These are phyloP conservation scores for Trichosporon ovoides DNA, from an alignment of 1,284 basidiomycete species.

Conservation along the genomic window DNA sequence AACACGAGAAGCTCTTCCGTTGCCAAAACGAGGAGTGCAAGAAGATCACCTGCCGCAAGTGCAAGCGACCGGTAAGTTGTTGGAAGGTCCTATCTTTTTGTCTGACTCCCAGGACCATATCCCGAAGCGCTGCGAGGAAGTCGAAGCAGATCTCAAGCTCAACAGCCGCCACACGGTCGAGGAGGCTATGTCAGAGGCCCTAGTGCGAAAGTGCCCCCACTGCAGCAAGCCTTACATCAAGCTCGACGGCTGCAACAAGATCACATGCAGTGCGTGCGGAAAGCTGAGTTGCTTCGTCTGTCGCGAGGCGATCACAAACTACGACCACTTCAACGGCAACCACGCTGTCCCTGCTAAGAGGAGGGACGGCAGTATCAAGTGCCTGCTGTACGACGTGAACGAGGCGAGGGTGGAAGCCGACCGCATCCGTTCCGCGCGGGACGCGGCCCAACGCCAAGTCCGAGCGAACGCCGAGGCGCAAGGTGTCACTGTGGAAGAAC, in stretches of 20 bases:
- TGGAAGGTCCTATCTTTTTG: rapidly evolving
- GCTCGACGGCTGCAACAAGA: constrained; percentile 52
- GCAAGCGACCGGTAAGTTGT: constrained; percentile 63
- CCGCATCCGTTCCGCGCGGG: constrained; percentile 62
- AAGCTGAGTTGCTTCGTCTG: constrained; percentile 74
- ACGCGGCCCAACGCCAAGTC: constrained; percentile 30
- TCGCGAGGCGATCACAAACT: constrained; percentile 58
- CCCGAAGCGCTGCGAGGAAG: constrained; percentile 73
- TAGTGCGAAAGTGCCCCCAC: constrained; percentile 73
- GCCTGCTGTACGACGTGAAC: constrained; percentile 61
- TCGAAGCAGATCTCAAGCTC: constrained; percentile 64
- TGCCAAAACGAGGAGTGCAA: constrained; percentile 69
- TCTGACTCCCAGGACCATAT: constrained; percentile 61
- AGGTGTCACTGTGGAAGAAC: constrained; percentile 52
- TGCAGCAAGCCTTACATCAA: constrained; percentile 46
- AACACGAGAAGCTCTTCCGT: constrained; percentile 67
- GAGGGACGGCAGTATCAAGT: constrained; percentile 50
- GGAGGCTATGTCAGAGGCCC: constrained; percentile 80
- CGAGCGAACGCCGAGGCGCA: neutral
- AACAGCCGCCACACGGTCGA: constrained; percentile 71
- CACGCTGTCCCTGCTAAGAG: too few species aligned
- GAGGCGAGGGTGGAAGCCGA: constrained; percentile 38
- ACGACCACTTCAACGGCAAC: constrained; percentile 63
- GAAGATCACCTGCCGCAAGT: constrained; percentile 67
- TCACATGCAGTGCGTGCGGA: constrained; percentile 63